Conservation (phyloP, 2,329 filamentous ascomycete genomes). For the Colletotrichum sp. region DNA sequence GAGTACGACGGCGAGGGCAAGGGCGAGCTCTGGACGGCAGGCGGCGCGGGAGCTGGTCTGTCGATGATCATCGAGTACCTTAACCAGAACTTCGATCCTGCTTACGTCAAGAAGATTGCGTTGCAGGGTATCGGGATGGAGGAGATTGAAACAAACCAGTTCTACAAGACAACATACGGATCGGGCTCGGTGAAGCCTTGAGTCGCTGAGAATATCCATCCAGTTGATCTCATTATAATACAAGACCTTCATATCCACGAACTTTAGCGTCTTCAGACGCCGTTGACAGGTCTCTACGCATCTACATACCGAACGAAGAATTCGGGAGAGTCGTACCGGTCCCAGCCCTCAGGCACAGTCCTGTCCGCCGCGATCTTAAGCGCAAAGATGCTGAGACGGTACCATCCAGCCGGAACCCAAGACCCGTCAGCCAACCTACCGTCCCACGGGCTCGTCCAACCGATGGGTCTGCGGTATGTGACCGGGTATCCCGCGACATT, state of each 20-base stretch:
- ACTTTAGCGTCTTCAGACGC: background rate
- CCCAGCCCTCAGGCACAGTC: conserved; percentile 16
- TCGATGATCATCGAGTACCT: conserved; percentile 10
- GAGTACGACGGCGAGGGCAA: conserved; percentile 26
- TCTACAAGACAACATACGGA: conserved; percentile 3
- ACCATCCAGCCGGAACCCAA: conserved; percentile 53
- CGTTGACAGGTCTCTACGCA: background rate
- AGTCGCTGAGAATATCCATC: background rate
- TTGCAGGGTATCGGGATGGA: background rate
- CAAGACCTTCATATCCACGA: background rate
- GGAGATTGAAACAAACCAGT: conserved; percentile 11
- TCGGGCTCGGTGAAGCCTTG: background rate
- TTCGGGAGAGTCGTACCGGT: conserved; percentile 37
- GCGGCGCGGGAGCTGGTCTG: conserved; percentile 39
- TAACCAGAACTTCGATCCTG: conserved; percentile 10
- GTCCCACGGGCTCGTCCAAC: conserved; percentile 39
- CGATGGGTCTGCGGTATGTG: background rate
- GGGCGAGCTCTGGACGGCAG: conserved; percentile 40
- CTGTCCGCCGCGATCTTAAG: conserved; percentile 20
- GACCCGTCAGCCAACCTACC: conserved; percentile 51
- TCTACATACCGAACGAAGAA: conserved; percentile 48
- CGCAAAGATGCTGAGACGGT: conserved; percentile 43
- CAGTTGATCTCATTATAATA: background rate
- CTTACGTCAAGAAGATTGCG: conserved; percentile 5
- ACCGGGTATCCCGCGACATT: conserved; percentile 1